Base-by-base conservation (phyloP, 352 stramenopile species). In the Pythium myriotylum region DNA sequence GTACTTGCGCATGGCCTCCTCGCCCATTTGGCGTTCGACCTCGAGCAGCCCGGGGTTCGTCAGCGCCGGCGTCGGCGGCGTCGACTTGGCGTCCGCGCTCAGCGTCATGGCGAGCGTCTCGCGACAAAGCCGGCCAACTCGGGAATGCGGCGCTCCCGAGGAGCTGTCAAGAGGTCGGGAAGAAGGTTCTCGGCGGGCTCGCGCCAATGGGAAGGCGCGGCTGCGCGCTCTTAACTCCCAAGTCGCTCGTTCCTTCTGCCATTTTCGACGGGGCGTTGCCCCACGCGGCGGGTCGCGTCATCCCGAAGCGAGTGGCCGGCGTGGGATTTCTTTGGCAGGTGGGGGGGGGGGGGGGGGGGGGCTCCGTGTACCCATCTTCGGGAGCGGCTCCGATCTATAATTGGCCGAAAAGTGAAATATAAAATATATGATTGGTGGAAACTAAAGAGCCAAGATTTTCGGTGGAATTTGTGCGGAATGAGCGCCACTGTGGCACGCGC, bases 401-500 rank as follows among this genome's bases (percentile, higher is more conserved):
- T 66, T 66, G 59, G 59, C 17, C 54, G 20, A 26, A 27, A 39
- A 41, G 48, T 8, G 2, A 17, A 19, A 3, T 29, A 22, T 5
- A n/a, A 26, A 9, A 3, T 3, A n/a, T 29, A 26, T 51, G 51
- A 58, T 65, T 65, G 57, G 57, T 8, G 23, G 13, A 52, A 57
- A 51, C 40, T 41, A 8, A 13, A 19, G 12, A 10, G 26, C n/a
- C 16, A 39, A 48, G 52, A 59, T 26, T 55, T 66, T 66, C 59
- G 59, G 57, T 66, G 59, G 59, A 66, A 59, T 22, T 8, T 27
- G 9, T 12, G 32, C 7, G 41, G 59, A 66, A 66, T 3, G 9
- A 32, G 59, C 59, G 6, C 0, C 9, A 20, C 24, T 29, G 45
- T 40, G 1, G 35, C 2, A 27, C 4, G n/a, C 14, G 17, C 39